Evolutionary conservation across 305 asterid genomes (phyloP).

Genomic region (Solanum hybrid): DNA sequence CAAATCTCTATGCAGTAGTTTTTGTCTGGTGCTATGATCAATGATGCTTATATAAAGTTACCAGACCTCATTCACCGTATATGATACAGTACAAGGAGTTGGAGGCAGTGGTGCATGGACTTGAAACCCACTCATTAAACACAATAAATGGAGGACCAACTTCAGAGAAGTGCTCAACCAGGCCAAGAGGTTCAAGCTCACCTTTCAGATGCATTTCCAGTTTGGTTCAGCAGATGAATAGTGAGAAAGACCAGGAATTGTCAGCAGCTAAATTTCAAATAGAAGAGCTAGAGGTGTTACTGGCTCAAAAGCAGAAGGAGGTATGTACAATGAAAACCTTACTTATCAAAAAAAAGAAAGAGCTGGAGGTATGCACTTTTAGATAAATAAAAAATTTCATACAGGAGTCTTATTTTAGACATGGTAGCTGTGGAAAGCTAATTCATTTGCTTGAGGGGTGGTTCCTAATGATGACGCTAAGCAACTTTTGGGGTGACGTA

Average conservation of each 20-base stretch:
- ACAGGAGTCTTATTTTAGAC: not conserved
- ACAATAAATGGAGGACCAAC: conserved; percentile 32
- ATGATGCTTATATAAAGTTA: not conserved
- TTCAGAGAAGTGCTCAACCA: conserved; percentile 46
- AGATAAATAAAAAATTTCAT: not conserved
- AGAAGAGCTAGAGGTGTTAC: conserved; percentile 67
- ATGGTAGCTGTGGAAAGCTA: not conserved
- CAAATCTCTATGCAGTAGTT: not conserved
- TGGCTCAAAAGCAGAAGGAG: conserved; percentile 66
- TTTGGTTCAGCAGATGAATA: conserved; percentile 79
- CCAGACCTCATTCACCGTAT: conserved; percentile 14
- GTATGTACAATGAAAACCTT: conserved; percentile 20
- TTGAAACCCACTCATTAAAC: conserved; percentile 41
- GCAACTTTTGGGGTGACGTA: not conserved
- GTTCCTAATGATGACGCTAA: not conserved
- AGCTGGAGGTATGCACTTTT: conserved; percentile 49
- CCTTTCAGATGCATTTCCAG: conserved; percentile 88
- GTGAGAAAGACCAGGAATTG: conserved; percentile 78
- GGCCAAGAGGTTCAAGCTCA: conserved; percentile 76
- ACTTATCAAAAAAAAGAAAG: not conserved
- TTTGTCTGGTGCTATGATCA: not conserved
- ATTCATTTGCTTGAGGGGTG: not conserved
- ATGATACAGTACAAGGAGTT: conserved; percentile 65
- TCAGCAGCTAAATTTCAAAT: conserved; percentile 49
- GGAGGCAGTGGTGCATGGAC: conserved; percentile 68